Evolutionary conservation across 441 rosid genomes (phyloP), one percentile per base, ranked within the genome.

Genomic region (Erodium trifolium): DNA sequence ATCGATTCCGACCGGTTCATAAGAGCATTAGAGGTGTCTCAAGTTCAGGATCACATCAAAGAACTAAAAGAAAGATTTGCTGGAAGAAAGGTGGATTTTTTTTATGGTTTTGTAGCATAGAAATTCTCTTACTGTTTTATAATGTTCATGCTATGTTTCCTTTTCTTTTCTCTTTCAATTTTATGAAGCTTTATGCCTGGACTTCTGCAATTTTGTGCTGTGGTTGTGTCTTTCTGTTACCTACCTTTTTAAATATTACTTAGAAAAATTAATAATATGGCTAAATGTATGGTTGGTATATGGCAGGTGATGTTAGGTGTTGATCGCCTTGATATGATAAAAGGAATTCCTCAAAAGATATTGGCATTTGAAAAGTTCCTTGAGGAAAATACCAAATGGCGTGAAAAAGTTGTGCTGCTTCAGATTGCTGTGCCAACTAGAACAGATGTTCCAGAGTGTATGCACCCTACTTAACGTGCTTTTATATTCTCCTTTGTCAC

Each of bases 361-460:
- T 84, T 95, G 64, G 99, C 98, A 72, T 95, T 95, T 75, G 99
- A 95, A 80, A 95, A 95, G 60, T 95, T 95, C 82, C 99, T 95
- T 0, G 99, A 95, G 90, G 99, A 95, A 78, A 90, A 95, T 69
- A 73, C 86, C 66, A 31, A 9, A 41, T 95, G 99, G 99, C 97
- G 96, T 67, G 97, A 92, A 39, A 89, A 92, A 85, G 99, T 95
- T 78, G 99, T 95, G 71, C 71, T 95, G 71, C 83, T 95, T 76
- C 99, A 95, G 80, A 95, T 95, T 81, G 99, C 99, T 0, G 99
- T 95, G 78, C 99, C 99, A 65, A 95, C 99, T 76, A 90, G 99
- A 82, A 95, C 99, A 69, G 99, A 95, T 79, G 99, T 95, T 78
- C 96, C 99, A 66, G 99, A 95, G 79, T 95, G 99, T 92, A 88